A percentile compares a stretch with the other conserved stretches of the same genome.
These are phyloP conservation scores for Rhodomyrtus tomentosa DNA, from an alignment of 345 rosid species.

Conservation along the genomic window DNA sequence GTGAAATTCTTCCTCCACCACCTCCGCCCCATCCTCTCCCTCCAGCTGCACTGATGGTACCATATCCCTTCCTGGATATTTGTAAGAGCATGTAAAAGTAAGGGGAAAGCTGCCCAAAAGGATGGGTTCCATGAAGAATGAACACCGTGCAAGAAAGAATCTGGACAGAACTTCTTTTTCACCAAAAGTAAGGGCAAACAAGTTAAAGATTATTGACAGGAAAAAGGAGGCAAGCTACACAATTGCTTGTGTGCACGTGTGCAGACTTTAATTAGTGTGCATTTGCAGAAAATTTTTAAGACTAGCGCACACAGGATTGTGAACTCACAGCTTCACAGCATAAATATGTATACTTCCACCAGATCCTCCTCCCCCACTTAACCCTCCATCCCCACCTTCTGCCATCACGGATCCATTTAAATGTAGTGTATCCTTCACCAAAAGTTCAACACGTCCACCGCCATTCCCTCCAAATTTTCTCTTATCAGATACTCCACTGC, in stretches of 20 bases:
- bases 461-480: constrained; percentile 65
- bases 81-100: neutral
- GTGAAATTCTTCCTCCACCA: constrained; percentile 94
- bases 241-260: neutral
- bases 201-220: neutral
- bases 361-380: constrained; percentile 86
- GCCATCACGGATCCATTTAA: constrained; percentile 73
- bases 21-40: constrained; percentile 97
- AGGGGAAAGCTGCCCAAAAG: neutral
- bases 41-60: constrained; percentile 77
- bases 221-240: neutral
- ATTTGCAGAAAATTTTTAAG: neutral
- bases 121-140: neutral
- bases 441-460: constrained; percentile 75
- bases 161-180: neutral
- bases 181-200: neutral
- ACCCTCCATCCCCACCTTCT: constrained; percentile 82
- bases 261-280: neutral
- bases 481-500: constrained; percentile 44
- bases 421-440: constrained; percentile 43
- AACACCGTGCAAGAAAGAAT: neutral
- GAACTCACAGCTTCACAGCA: constrained; percentile 73
- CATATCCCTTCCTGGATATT: constrained; percentile 76
- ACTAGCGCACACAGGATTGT: neutral
- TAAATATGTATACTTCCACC: constrained; percentile 76